Evolutionary conservation across 768 basidiomycete genomes (phyloP).

Genomic region (Tubosaeta sp.): DNA sequence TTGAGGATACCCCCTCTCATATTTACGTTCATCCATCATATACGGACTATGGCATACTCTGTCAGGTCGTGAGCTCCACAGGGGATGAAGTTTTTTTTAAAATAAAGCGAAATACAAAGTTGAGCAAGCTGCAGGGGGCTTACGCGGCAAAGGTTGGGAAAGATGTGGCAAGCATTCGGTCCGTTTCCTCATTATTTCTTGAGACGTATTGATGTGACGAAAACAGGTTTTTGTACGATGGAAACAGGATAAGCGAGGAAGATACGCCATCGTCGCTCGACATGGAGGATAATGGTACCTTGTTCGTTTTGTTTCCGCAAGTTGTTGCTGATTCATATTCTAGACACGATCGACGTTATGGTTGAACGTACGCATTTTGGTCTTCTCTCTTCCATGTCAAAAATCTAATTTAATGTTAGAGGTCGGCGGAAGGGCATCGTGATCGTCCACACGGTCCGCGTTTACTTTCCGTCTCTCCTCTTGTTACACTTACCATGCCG

Average conservation of each 20-base stretch:
- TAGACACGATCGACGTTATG: constrained; percentile 95
- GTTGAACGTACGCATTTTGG: constrained; percentile 72
- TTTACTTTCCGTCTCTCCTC: not conserved
- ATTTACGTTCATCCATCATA: not conserved
- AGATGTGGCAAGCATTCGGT: constrained; percentile 86
- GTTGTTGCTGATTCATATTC: constrained; percentile 4
- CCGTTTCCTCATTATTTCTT: not conserved
- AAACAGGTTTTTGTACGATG: constrained; percentile 86
- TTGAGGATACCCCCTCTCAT: not conserved
- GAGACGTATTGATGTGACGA: not conserved
- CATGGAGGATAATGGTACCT: constrained; percentile 84
- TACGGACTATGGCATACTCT: not conserved
- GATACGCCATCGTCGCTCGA: constrained; percentile 83
- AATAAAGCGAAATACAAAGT: constrained; percentile 89
- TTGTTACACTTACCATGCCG: not conserved
- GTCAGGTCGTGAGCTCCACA: constrained; percentile 64
- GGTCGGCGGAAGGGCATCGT: constrained; percentile 18
- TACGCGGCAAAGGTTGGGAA: constrained; percentile 93
- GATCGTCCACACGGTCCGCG: not conserved
- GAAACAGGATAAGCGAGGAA: constrained; percentile 77
- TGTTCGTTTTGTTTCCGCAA: constrained; percentile 2
- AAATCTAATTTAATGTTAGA: constrained; percentile 1
- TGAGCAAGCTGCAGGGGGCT: constrained; percentile 89
- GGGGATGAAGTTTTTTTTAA: constrained; percentile 96
- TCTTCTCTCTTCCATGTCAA: not conserved